Evolutionary conservation across 202 grass and related monocot species (phyloP), one percentile per base, ranked within the genome.

Genomic region (Carex arenaria): DNA sequence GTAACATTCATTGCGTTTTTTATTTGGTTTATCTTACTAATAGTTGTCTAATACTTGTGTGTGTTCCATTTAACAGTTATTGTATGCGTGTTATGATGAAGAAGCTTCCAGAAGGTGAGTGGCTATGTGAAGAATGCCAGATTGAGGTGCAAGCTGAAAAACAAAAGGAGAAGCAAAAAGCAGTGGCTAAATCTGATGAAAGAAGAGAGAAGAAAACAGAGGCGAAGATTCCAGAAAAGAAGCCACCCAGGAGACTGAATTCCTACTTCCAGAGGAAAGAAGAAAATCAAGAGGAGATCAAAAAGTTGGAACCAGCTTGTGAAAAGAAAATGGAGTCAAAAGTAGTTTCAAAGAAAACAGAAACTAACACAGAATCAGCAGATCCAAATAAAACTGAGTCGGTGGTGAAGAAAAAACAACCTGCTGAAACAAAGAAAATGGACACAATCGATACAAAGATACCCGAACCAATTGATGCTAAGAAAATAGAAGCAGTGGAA

Each of bases 61-160:
- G 11, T 74, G 84, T 72, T 22, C 38, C 81, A 85, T 87, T 81
- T 31, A 83, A 72, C 86, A 97, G 95, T 88, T 97, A 97, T 79
- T 97, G 95, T 80, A 97, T 97, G 92, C 70, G 64, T 51, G 66
- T 91, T 79, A 90, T 86, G 87, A 87, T 91, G 90, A 80, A 93
- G 81, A 85, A 94, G 67, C 86, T 94, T 91, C 95, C 92, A 82
- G 87, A 93, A 75, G 86, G 86, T 71, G 84, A 87, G 36, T 97
- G 95, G 95, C 79, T 93, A 47, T 97, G 95, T 80, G 95, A 97
- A 94, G 89, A 91, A 83, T 97, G 95, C 49, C 73, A 93, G 80
- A 72, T 80, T 70, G 87, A 82, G 38, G 78, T 90, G 62, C 86
- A 87, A 82, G 45, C 73, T 84, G 79, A 87, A 78, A 92, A 91